These are phyloP conservation scores for Spirogloea muscicola DNA, from an alignment of 139 green algal genomes.

Conservation along the genomic window DNA sequence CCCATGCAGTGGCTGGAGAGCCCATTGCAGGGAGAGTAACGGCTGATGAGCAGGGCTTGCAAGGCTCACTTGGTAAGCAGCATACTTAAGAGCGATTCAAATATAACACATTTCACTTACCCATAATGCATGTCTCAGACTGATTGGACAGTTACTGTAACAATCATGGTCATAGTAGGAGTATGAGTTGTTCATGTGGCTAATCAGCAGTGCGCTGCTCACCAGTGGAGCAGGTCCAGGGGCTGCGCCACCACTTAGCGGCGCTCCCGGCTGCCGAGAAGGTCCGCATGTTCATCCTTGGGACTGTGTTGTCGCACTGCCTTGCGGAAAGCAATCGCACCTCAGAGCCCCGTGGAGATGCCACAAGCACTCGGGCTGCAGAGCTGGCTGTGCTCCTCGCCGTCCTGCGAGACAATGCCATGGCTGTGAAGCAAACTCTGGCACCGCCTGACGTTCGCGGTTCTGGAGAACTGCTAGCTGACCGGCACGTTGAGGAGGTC, in stretches of 20 bases:
- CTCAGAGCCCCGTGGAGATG: not conserved
- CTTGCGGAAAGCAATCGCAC: not conserved
- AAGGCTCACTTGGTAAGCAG: not conserved
- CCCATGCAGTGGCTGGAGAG: too few species aligned
- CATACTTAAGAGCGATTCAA: too few species aligned
- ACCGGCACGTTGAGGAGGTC: too few species aligned
- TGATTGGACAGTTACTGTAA: not conserved
- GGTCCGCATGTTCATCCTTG: not conserved
- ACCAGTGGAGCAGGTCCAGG: not conserved
- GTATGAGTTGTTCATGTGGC: not conserved
- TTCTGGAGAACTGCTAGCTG: too few species aligned
- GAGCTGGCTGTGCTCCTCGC: not conserved
- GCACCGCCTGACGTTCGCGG: too few species aligned
- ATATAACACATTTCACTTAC: too few species aligned
- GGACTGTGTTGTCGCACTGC: not conserved
- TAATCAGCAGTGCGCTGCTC: not conserved
- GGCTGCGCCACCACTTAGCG: not conserved
- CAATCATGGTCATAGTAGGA: not conserved
- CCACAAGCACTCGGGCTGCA: not conserved
- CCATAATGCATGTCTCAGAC: too few species aligned
- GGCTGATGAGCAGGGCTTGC: not conserved
- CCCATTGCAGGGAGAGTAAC: not conserved
- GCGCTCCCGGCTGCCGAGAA: not conserved
- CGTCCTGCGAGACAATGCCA: not conserved
- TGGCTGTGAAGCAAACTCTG: constrained; percentile 12